A percentile compares a stretch with the other conserved stretches of the same genome.
Conservation (phyloP, 1,284 basidiomycete genomes). For the Ganoderma lucidum region DNA sequence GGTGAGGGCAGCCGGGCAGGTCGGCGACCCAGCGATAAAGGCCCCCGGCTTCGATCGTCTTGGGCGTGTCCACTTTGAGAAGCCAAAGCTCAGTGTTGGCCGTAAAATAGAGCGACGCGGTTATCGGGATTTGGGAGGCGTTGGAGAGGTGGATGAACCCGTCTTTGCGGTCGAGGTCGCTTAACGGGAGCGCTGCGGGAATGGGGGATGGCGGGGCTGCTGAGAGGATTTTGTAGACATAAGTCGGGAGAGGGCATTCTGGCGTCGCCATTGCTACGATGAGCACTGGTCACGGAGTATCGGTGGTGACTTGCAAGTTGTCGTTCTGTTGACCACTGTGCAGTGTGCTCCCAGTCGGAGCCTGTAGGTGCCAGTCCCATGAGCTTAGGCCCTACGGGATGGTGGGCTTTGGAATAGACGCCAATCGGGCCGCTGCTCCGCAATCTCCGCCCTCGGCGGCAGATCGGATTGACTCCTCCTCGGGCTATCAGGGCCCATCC, state of each 20-base stretch:
- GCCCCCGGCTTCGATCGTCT: slow-evolving; percentile 51
- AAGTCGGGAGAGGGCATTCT: slow-evolving; percentile 43
- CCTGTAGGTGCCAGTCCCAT: no score
- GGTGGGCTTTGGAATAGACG: no score
- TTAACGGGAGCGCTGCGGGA: slow-evolving; percentile 45
- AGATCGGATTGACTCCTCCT: no score
- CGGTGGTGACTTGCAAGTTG: neutral
- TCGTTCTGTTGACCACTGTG: neutral
- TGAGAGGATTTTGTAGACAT: slow-evolving; percentile 62
- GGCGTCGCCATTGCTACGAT: neutral
- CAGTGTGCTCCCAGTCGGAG: no score
- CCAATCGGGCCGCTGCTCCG: no score
- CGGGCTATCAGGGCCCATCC: no score
- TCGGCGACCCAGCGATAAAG: slow-evolving; percentile 46
- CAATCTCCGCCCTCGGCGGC: no score
- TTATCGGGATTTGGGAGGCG: slow-evolving; percentile 60
- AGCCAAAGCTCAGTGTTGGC: slow-evolving; percentile 52
- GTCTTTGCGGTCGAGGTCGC: slow-evolving; percentile 48
- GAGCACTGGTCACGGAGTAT: neutral
- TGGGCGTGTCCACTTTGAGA: slow-evolving; percentile 52
- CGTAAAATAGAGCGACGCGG: slow-evolving; percentile 62
- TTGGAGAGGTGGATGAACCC: slow-evolving; percentile 73
- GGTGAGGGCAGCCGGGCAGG: slow-evolving; percentile 51
- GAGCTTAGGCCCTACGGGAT: no score
- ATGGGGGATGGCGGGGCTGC: slow-evolving; percentile 45